phyloP scores from a whole-genome alignment of 257 asterid genomes.

The Linderniella brevidens region DNA sequence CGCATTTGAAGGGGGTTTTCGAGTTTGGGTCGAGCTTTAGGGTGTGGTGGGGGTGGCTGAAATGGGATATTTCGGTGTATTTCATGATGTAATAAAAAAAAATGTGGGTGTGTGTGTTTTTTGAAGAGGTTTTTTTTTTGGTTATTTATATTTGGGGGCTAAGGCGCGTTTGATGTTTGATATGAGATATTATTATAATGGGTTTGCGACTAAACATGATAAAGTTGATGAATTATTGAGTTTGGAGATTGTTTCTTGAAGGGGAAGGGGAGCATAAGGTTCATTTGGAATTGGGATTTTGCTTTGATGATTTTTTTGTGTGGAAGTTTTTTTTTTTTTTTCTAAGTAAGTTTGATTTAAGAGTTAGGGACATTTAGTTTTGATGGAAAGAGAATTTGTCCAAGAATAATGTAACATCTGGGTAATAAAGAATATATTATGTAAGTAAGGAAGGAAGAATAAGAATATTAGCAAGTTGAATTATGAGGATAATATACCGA shows the following conservation, averaged over 20 bases:
- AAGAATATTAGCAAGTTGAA: too few relatives aligned
- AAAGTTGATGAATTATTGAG: conserved; percentile 35
- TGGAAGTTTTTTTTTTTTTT: background rate
- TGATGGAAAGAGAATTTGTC: too few relatives aligned
- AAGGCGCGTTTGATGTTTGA: too few relatives aligned
- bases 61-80: conserved; percentile 59
- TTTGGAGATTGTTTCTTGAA: conserved; percentile 30
- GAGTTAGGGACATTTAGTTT: conserved; percentile 1
- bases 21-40: conserved; percentile 43
- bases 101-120: too few relatives aligned
- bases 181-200: too few relatives aligned
- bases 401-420: too few relatives aligned
- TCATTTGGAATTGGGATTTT: conserved; percentile 20
- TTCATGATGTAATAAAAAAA: conserved; percentile 24
- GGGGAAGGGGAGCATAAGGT: conserved; percentile 18
- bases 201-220: conserved; percentile 11
- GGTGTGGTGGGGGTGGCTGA: conserved; percentile 75
- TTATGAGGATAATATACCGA: too few relatives aligned
- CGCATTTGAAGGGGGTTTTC: conserved; percentile 81
- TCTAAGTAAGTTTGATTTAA: background rate
- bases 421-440: too few relatives aligned
- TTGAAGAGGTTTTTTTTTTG: too few relatives aligned
- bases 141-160: too few relatives aligned
- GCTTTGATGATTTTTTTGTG: conserved; percentile 21
- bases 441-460: too few relatives aligned